Evolutionary conservation across 257 asterid genomes (phyloP).

Genomic region (Capsicum rhomboideum): DNA sequence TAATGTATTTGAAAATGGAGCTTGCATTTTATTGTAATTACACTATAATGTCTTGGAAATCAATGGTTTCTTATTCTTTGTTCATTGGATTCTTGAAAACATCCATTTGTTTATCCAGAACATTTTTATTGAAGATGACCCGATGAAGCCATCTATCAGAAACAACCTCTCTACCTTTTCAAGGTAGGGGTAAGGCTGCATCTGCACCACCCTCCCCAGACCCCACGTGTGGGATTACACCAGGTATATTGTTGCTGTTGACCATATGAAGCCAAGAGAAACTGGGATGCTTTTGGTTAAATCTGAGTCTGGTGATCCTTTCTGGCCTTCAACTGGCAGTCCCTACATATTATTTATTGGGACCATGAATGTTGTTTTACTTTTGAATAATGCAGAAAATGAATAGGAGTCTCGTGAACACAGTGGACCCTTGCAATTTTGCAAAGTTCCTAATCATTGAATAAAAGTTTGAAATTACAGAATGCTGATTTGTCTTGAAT

Average conservation of each 20-base stretch:
- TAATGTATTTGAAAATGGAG: neutral
- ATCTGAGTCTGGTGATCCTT: neutral
- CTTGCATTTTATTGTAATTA: neutral
- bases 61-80: neutral
- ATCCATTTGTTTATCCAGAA: neutral
- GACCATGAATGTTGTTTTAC: neutral
- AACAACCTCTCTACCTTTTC: too few relatives aligned
- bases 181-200: too few relatives aligned
- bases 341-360: neutral
- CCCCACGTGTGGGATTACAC: too few relatives aligned
- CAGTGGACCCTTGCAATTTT: neutral
- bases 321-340: neutral
- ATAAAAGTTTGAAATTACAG: neutral
- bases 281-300: neutral
- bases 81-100: neutral
- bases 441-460: neutral
- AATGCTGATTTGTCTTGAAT: neutral
- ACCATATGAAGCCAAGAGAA: neutral
- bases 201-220: too few relatives aligned
- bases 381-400: neutral
- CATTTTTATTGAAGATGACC: neutral
- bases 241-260: too few relatives aligned
- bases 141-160: neutral
- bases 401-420: neutral
- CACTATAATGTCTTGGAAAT: neutral